phyloP scores from a whole-genome alignment of 208 protist species.

The Trypanosoma vivax region DNA sequence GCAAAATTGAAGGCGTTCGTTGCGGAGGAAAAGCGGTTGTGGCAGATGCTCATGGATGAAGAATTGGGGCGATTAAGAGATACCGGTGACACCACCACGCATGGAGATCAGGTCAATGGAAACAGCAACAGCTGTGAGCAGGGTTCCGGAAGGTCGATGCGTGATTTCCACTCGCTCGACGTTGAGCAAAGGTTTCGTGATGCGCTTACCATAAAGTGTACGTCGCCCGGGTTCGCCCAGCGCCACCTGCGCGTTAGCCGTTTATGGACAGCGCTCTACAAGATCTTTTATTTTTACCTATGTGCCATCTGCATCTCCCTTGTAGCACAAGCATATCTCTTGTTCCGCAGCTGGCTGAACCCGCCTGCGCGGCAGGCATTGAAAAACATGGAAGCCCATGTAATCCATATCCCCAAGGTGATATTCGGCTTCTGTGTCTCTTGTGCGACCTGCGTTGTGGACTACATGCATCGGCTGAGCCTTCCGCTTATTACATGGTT shows the following conservation, averaged over 20 bases:
- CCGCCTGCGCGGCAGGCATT: conserved; percentile 70
- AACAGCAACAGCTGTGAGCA: not conserved
- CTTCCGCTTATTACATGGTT: conserved; percentile 50
- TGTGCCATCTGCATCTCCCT: conserved; percentile 72
- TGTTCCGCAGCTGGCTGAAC: conserved; percentile 84
- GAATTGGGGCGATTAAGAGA: conserved; percentile 12
- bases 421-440: conserved; percentile 55
- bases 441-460: conserved; percentile 43
- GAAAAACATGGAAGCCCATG: conserved; percentile 71
- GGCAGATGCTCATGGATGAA: conserved; percentile 29
- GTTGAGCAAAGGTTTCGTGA: conserved; percentile 75
- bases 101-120: not conserved
- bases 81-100: conserved; percentile 24
- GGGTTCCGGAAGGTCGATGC: conserved; percentile 7
- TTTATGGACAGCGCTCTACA: conserved; percentile 59
- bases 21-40: conserved; percentile 40
- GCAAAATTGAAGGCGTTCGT: conserved; percentile 68
- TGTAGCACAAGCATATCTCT: conserved; percentile 70
- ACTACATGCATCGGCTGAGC: conserved; percentile 51
- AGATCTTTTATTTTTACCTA: conserved; percentile 78
- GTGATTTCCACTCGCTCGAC: conserved; percentile 30
- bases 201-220: conserved; percentile 73
- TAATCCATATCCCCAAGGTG: conserved; percentile 78
- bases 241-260: conserved; percentile 62
- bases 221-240: conserved; percentile 66